Base-by-base conservation (phyloP, 2,329 filamentous ascomycete genomes). In the Fusarium newnesense region DNA sequence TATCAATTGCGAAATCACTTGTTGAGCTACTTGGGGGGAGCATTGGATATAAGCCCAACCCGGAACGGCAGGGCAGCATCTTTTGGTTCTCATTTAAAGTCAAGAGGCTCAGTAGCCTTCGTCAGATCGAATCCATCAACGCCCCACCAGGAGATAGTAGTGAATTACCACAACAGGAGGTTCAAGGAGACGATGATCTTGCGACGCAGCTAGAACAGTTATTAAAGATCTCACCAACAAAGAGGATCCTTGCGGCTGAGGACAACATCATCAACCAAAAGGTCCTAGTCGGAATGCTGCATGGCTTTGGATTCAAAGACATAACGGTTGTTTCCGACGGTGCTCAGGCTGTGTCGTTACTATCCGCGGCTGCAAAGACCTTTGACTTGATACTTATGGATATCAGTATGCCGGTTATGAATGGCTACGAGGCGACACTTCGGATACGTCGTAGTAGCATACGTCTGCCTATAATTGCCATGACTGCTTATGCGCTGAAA, bases 181-280 rank as follows among this genome's bases (percentile, higher is more conserved):
- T 32, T 10, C 18, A 26, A 32, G 5, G 37, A 15, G 57, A 13
- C 13, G 58, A 63, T 2, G 57, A 64, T 15, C 58, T 32, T 53
- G 44, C 57, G 0, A 21, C 26, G 1, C 58, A 37, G 12, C 13
- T 64, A 2, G 34, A 19, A 28, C 37, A 53, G 10, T 5, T 64
- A 10, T 10, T 21, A 5, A n/a, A 26, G 2, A 43, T 64, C 10
- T 50, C 61, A 10, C 26, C 58, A 4, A 44, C 37, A 1, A 64
- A 52, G 26, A n/a, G 11, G 13, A 64, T 64, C 2, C 61, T 64
- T 11, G 61, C 61, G 0, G 61, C 58, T 0, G 61, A 64, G 15
- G 61, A 64, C 24, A 64, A 64, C 11, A 64, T 63, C 21, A 64
- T 64, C 4, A 64, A 64, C 7, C 61, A 64, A 9, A 64, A 64